Conservation (phyloP, 768 basidiomycete genomes). For the Favolaschia claudopus region DNA sequence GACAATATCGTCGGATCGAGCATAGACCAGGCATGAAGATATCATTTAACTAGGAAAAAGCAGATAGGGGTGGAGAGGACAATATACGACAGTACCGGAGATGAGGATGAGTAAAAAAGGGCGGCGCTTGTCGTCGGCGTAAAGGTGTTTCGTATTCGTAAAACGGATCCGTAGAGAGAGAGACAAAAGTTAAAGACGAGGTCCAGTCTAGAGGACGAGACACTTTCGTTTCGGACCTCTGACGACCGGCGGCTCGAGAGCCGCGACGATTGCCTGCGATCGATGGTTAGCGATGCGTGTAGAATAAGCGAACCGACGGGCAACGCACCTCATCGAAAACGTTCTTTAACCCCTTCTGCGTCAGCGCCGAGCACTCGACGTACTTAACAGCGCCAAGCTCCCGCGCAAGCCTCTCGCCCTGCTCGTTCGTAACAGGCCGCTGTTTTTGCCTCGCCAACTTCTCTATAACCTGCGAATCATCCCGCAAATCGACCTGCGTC, state of each 20-base stretch:
- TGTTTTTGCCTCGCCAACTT: slow-evolving; percentile 97
- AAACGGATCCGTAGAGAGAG: slow-evolving; percentile 36
- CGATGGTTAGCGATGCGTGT: slow-evolving; percentile 9
- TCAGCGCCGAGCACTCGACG: slow-evolving; percentile 98
- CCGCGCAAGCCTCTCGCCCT: slow-evolving; percentile 94
- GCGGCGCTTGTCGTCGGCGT: slow-evolving; percentile 53
- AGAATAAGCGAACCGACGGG: not conserved
- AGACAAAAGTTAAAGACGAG: slow-evolving; percentile 18
- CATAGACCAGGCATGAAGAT: slow-evolving; percentile 35
- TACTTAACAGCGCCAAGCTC: slow-evolving; percentile 99
- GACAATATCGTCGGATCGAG: slow-evolving; percentile 8
- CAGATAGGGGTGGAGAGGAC: slow-evolving; percentile 40
- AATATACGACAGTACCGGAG: slow-evolving; percentile 34
- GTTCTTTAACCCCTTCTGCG: slow-evolving; percentile 99
- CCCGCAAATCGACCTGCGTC: slow-evolving; percentile 96
- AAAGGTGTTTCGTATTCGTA: slow-evolving; percentile 46
- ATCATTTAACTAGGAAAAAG: slow-evolving; percentile 49
- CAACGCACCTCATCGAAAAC: slow-evolving; percentile 97
- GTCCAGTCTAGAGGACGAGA: slow-evolving; percentile 70
- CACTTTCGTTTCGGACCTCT: slow-evolving; percentile 82
- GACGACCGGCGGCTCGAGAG: slow-evolving; percentile 94
- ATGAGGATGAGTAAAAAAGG: slow-evolving; percentile 53
- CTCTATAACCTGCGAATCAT: slow-evolving; percentile 91
- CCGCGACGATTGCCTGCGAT: slow-evolving; percentile 96
- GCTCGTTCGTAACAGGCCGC: slow-evolving; percentile 85